These are phyloP conservation scores for Penicillium sclerotigenum DNA, from an alignment of 2,329 filamentous ascomycete genomes.

Conservation along the genomic window DNA sequence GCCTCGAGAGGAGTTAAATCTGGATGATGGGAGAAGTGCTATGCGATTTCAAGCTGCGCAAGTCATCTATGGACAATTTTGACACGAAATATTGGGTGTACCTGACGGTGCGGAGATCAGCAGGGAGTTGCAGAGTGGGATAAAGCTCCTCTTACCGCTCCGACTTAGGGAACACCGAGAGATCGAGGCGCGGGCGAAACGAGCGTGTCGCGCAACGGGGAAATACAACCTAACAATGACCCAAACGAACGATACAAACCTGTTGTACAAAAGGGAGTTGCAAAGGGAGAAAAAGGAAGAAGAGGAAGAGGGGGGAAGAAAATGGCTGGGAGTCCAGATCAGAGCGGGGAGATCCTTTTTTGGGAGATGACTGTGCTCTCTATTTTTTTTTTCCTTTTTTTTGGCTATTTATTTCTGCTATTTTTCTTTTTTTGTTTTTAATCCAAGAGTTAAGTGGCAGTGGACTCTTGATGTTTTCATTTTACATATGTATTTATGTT, in stretches of 20 bases:
- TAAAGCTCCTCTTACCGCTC: constrained; percentile 24
- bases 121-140: constrained; percentile 28
- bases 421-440: neutral
- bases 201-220: constrained; percentile 22
- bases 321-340: constrained; percentile 23
- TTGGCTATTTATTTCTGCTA: neutral
- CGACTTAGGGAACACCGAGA: constrained; percentile 17
- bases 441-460: neutral
- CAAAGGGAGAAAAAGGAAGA: constrained; percentile 15
- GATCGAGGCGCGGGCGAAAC: constrained; percentile 17
- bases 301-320: constrained; percentile 19
- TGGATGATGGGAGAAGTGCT: constrained; percentile 10
- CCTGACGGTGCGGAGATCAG: constrained; percentile 37
- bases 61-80: constrained; percentile 21
- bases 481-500: neutral
- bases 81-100: constrained; percentile 18
- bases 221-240: constrained; percentile 19
- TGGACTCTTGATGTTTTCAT: neutral
- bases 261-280: constrained; percentile 27
- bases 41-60: constrained; percentile 10
- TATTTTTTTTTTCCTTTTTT: neutral
- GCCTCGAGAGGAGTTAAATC: constrained; percentile 31
- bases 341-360: constrained; percentile 19
- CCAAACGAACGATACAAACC: constrained; percentile 20
- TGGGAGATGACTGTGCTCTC: constrained; percentile 1